Evolutionary conservation across 2,329 filamentous ascomycete genomes (phyloP).

Genomic region (Colletotrichum endophyticum): DNA sequence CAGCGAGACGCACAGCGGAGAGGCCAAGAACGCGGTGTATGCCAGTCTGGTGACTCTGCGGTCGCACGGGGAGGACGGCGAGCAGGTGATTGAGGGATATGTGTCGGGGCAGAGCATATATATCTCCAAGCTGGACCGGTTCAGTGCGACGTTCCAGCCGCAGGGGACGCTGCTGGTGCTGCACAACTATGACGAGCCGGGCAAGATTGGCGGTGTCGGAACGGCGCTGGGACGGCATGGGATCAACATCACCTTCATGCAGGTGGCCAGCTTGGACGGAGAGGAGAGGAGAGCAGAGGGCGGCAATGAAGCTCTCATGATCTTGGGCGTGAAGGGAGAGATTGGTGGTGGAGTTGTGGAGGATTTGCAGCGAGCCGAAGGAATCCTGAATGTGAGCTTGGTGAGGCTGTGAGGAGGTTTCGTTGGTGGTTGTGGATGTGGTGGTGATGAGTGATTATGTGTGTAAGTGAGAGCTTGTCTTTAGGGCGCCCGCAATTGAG

Average conservation of each 20-base stretch:
- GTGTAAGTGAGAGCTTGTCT: background rate
- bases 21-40: constrained; percentile 67
- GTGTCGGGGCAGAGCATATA: constrained; percentile 67
- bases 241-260: constrained; percentile 84
- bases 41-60: constrained; percentile 74
- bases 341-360: constrained; percentile 62
- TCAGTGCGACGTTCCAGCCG: constrained; percentile 75
- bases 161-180: constrained; percentile 78
- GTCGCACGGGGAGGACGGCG: constrained; percentile 44
- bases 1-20: constrained; percentile 72
- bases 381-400: constrained; percentile 61
- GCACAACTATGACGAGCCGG: constrained; percentile 81
- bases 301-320: constrained; percentile 79
- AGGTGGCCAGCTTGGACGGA: constrained; percentile 63
- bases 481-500: background rate
- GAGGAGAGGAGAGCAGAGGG: constrained; percentile 31
- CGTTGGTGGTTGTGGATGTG: background rate
- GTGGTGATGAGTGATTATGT: background rate
- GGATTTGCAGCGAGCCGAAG: constrained; percentile 53
- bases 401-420: constrained; percentile 42
- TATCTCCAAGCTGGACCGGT: constrained; percentile 76
- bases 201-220: constrained; percentile 83
- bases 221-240: constrained; percentile 70
- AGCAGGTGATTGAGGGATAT: constrained; percentile 68
- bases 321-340: constrained; percentile 72